A percentile compares a stretch with the other conserved stretches of the same genome.
Evolutionary conservation across 208 protist genomes (phyloP).

Genomic region (Wallacemonas collosoma): DNA sequence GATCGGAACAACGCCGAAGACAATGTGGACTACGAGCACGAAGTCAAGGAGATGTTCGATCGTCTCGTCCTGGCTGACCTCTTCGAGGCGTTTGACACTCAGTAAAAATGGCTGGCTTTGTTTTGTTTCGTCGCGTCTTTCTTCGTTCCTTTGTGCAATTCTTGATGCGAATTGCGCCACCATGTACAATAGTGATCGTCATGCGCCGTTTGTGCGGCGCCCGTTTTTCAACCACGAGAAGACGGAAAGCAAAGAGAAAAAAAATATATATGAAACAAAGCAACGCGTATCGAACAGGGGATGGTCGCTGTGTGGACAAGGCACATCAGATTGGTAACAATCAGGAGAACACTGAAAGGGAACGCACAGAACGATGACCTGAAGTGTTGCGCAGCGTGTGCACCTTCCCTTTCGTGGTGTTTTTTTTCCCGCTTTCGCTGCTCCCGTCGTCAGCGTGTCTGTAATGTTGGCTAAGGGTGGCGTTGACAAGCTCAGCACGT

Average conservation of each 20-base stretch:
- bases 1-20: constrained; percentile 32
- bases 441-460: too few relatives aligned
- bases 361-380: too few relatives aligned
- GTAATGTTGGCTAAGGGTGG: too few relatives aligned
- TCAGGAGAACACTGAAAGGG: too few relatives aligned
- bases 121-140: background rate
- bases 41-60: constrained; percentile 74
- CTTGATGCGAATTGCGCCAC: background rate
- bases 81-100: constrained; percentile 65
- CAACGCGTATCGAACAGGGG: background rate
- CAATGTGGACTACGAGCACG: constrained; percentile 78
- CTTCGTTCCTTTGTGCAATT: background rate
- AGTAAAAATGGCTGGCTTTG: background rate
- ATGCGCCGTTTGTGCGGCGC: too few relatives aligned
- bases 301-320: too few relatives aligned
- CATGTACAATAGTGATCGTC: constrained; percentile 3
- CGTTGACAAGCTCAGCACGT: too few relatives aligned
- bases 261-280: background rate
- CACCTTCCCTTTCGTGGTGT: too few relatives aligned
- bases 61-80: constrained; percentile 67
- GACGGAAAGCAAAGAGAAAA: background rate
- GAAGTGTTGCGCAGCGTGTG: too few relatives aligned
- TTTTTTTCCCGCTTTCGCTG: too few relatives aligned
- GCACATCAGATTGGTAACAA: too few relatives aligned
- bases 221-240: background rate